phyloP scores from a whole-genome alignment of 495 filamentous ascomycete species.

The Clohesyomyces aquaticus region DNA sequence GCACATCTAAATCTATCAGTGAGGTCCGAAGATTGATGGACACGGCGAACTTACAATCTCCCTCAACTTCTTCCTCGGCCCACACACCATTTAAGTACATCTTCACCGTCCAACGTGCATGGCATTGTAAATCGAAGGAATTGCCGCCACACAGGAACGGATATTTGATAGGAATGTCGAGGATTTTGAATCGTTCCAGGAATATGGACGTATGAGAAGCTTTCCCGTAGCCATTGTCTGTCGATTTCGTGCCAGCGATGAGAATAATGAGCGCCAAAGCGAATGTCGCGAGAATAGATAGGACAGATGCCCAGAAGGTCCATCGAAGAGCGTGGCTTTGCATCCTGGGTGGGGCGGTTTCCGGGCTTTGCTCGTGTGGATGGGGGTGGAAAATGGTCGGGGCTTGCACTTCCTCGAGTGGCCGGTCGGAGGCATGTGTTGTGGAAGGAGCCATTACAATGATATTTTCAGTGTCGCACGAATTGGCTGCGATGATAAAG shows the following conservation, averaged over 20 bases:
- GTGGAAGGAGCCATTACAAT: background rate
- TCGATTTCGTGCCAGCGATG: background rate
- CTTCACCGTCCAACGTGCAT: background rate
- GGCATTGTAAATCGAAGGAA: background rate
- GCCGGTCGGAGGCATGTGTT: background rate
- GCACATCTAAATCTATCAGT: no score
- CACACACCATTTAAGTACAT: background rate
- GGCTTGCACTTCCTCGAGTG: background rate
- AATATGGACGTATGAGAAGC: background rate
- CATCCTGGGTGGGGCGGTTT: background rate
- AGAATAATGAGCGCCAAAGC: background rate
- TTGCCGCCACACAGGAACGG: background rate
- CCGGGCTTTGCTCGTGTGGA: background rate
- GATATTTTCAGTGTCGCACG: background rate
- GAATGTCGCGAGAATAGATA: background rate
- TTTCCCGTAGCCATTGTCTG: background rate
- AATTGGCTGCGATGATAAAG: background rate
- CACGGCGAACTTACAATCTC: background rate
- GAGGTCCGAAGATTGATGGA: no score
- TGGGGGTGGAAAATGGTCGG: background rate
- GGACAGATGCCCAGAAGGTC: background rate
- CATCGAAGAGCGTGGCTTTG: background rate
- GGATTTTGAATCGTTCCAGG: background rate
- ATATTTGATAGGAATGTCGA: background rate
- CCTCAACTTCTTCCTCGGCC: background rate